Base-by-base conservation (phyloP, 2,329 filamentous ascomycete genomes). In the Epichloe hybrida region DNA sequence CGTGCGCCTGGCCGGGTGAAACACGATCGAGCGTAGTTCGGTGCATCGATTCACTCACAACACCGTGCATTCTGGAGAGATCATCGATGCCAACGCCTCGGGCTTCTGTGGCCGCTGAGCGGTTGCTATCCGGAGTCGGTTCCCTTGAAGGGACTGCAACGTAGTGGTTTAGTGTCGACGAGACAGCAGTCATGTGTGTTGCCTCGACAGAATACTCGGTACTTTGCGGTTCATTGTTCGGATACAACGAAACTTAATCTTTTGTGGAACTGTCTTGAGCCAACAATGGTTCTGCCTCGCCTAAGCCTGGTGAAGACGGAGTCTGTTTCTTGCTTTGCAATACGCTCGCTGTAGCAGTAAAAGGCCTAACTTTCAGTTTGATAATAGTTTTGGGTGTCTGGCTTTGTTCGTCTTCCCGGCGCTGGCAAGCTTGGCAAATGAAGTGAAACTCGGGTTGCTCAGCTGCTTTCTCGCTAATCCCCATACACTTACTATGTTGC, bases 401-500 rank as follows among this genome's bases (percentile, higher is more conserved):
- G 81, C 72, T 61, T 84, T 85, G 39, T 79, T 79, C 57, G 80
- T 84, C 74, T 55, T 81, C 79, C 52, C 80, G 83, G 15, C 76
- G 80, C 58, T 79, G 81, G 70, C 93, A 98, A 46, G 84, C 81
- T 36, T 72, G 72, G 69, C 91, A 97, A 56, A 95, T 67, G 61
- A 95, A 95, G 54, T 87, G 82, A 61, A 97, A 97, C 57, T 94
- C 86, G 1, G 88, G 81, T 45, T 82, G 76, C 56, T 95, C 91
- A 0, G 89, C 90, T 55, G 90, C 85, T 53, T 77, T 71, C 59
- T 94, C 79, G 44, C 79, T 77, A 55, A 97, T 86, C 40, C 83
- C 84, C 53, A 95, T 78, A 62, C 93, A 98, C 60, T 86, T 88
- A 72, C 89, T 95, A 63, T 98, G 93, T 64, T 97, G 91, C 93